Evolutionary conservation across 345 rosid genomes (phyloP), one percentile per base, ranked within the genome.

Genomic region (Rhodomyrtus tomentosa): DNA sequence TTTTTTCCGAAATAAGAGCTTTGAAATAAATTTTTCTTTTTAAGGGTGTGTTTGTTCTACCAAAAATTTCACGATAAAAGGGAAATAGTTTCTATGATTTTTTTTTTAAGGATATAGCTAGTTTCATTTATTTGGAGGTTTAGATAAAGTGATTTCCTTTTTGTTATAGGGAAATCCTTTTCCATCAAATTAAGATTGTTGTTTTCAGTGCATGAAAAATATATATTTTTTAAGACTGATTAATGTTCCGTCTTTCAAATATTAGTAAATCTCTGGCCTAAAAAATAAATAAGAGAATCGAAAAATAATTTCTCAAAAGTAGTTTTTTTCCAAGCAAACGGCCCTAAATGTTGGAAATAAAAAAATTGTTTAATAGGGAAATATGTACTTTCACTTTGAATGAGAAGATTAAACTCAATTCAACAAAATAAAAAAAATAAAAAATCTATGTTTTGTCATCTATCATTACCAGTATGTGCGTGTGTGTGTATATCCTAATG

Each of bases 201-300:
- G 5, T 12, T 56, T 25, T 56, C 0, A 0, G 11, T n/a, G 10
- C 58, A 24, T 55, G 1, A 22, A 22, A 0, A 21, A 3, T 10
- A 1, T 55, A n/a, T n/a, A n/a, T 55, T 53, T 22, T 21, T 55
- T 10, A 9, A 24, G 5, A 55, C 24, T 9, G 6, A 22, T 55
- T 55, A 22, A 4, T 24, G 22, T 55, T 55, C 2, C 25, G 13
- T 55, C 58, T 4, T 4, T 2, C 2, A 22, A 22, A 54, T 54
- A 8, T 54, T 0, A 3, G 22, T 1, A 54, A 21, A 10, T 54
- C n/a, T 2, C 40, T 38, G 5, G 5, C 5, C 5, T 3, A 38
- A 38, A 38, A 38, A 38, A 38, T 2, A 38, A 38, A 38, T 3
- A 38, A 38, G 5, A 38, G 40, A 40, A 40, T 40, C 42, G 5